A percentile compares a stretch with the other conserved stretches of the same genome.
Conservation (phyloP, 2,329 filamentous ascomycete genomes). For the Pseudocercospora fijiensis region DNA sequence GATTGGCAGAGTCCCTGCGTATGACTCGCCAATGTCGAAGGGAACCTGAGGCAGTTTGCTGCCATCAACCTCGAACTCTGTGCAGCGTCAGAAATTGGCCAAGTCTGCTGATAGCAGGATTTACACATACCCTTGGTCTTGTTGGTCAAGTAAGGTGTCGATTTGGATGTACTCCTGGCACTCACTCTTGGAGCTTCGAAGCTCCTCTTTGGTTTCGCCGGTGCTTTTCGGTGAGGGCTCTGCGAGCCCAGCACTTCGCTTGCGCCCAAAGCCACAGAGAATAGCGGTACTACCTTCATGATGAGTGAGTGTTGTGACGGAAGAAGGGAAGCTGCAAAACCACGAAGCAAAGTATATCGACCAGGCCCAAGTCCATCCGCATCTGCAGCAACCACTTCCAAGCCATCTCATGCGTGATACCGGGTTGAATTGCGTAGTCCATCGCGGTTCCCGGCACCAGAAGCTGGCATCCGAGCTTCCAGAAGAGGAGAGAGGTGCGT, state of each 20-base stretch:
- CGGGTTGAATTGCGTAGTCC: not conserved
- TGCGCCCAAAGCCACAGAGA: not conserved
- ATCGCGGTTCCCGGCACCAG: not conserved
- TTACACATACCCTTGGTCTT: constrained; percentile 6
- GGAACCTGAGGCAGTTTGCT: constrained; percentile 34
- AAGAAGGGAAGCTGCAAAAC: not conserved
- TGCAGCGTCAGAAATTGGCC: not conserved
- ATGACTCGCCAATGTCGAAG: constrained; percentile 39
- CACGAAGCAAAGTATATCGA: not conserved
- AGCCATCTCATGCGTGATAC: not conserved
- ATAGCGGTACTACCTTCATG: constrained; percentile 3
- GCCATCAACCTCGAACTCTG: constrained; percentile 26
- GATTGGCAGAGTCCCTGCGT: constrained; percentile 34
- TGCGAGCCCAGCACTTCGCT: not conserved
- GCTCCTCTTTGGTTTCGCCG: not conserved
- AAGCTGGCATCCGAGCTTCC: not conserved
- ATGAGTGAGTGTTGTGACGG: not conserved
- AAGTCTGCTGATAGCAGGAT: too few species aligned
- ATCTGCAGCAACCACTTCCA: not conserved
- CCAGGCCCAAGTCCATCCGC: not conserved
- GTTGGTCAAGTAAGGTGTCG: constrained; percentile 5
- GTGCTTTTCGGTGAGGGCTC: constrained; percentile 13
- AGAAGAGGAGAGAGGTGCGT: constrained; percentile 1
- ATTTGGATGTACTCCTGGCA: not conserved
- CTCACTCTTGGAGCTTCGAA: not conserved